A percentile compares a stretch with the other conserved stretches of the same genome.
Evolutionary conservation across 768 basidiomycete species (phyloP).

Genomic region (Gymnopilus junonius): DNA sequence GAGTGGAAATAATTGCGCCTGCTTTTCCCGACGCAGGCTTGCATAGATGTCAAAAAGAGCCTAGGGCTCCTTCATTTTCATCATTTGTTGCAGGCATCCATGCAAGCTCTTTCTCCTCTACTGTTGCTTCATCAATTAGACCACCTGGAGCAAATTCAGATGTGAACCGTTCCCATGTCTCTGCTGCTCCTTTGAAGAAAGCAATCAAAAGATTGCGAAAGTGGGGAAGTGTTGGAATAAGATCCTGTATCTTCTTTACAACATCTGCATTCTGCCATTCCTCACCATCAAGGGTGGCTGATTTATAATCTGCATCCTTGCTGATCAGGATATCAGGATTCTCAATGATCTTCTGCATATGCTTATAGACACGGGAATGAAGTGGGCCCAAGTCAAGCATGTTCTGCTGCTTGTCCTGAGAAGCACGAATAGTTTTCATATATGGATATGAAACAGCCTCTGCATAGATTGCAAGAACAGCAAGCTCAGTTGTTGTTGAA

Average conservation of each 20-base stretch:
- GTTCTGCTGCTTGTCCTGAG: constrained; percentile 17
- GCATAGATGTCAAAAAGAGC: too few species aligned
- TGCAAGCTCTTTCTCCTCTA: too few species aligned
- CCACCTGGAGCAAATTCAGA: too few species aligned
- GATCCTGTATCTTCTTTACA: background rate
- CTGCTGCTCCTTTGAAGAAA: too few species aligned
- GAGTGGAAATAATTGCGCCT: too few species aligned
- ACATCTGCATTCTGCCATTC: constrained; percentile 5
- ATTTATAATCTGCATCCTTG: background rate
- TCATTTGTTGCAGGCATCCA: too few species aligned
- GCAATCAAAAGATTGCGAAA: too few species aligned
- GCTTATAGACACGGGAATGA: constrained; percentile 19
- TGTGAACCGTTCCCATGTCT: too few species aligned
- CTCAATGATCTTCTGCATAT: constrained; percentile 23
- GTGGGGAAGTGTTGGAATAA: constrained; percentile 7
- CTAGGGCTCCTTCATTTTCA: too few species aligned
- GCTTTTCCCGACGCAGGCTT: too few species aligned
- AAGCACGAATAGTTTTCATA: constrained; percentile 26
- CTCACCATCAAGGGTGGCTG: constrained; percentile 8
- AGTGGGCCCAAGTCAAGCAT: constrained; percentile 31
- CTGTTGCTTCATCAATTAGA: too few species aligned
- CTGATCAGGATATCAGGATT: constrained; percentile 13
- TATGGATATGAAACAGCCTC: constrained; percentile 32
- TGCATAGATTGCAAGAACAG: constrained; percentile 26
- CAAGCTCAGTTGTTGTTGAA: constrained; percentile 33